Evolutionary conservation across 345 rosid species (phyloP), one percentile per base, ranked within the genome.

Genomic region (Toxicodendron radicans): DNA sequence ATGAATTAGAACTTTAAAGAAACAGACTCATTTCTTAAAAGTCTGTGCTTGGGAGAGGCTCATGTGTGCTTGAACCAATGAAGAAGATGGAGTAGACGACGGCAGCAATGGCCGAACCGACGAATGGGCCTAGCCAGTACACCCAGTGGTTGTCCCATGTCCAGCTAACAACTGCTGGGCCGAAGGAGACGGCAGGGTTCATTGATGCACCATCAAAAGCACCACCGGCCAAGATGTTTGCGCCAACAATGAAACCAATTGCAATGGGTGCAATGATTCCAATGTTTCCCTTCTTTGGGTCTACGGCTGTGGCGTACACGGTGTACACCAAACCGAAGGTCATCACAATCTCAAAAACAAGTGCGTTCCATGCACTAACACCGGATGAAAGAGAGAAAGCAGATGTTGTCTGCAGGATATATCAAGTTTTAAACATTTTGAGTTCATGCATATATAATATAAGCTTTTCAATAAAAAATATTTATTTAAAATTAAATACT

Each of bases 81-180:
- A 94, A 89, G 83, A 89, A 59, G 62, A 83, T 32, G 46, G 90
- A 86, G 68, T 94, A 94, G 48, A 89, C 84, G 0, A 84, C 45
- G 21, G 92, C 96, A 3, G 98, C 98, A 27, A 92, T 81, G 23
- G 87, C 93, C 41, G 92, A 80, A 1, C 98, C 98, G 7, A 89
- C 6, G 63, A 92, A 83, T 2, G 97, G 97, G 48, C 98, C 98
- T 7, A 87, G 84, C 97, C 98, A 94, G 86, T 92, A 94, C 70
- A 92, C 91, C 97, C 98, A 90, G 81, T 94, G 97, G 79, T 79
- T 84, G 21, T 83, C 81, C 98, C 98, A 92, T n/a, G 87, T 83
- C 98, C 97, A 89, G 89, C 97, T 90, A 65, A 92, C 97, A 62
- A 94, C 89, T 0, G 98, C 98, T 0, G 98, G 98, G 20, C 98